Evolutionary conservation across 495 filamentous ascomycete genomes (phyloP).

Genomic region (Chaetomium fimeti): DNA sequence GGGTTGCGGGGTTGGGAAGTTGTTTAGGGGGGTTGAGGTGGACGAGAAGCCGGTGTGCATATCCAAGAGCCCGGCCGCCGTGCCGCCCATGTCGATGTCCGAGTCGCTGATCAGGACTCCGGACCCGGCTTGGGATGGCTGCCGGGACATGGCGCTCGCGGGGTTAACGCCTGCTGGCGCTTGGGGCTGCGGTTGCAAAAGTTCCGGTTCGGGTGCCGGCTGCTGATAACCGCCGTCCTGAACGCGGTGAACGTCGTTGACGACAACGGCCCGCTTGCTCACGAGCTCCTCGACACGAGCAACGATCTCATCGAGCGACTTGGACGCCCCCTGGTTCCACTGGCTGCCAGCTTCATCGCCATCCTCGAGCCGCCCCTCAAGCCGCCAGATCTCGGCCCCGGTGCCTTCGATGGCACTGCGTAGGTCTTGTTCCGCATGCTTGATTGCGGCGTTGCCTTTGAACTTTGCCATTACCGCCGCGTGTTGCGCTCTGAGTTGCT

Average conservation of each 20-base stretch:
- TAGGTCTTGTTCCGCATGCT: slow-evolving; percentile 62
- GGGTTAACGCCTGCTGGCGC: not conserved
- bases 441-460: slow-evolving; percentile 61
- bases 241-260: slow-evolving; percentile 63
- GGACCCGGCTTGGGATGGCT: slow-evolving; percentile 49
- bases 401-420: slow-evolving; percentile 55
- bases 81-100: slow-evolving; percentile 67
- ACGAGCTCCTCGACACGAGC: slow-evolving; percentile 56
- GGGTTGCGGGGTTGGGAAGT: slow-evolving; percentile 47
- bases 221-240: slow-evolving; percentile 69
- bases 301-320: slow-evolving; percentile 60
- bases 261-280: slow-evolving; percentile 55
- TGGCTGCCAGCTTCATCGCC: slow-evolving; percentile 47
- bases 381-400: slow-evolving; percentile 59
- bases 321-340: slow-evolving; percentile 47
- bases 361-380: slow-evolving; percentile 61
- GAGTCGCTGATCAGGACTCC: slow-evolving; percentile 55
- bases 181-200: slow-evolving; percentile 17
- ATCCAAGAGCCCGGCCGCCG: slow-evolving; percentile 60
- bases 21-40: slow-evolving; percentile 50
- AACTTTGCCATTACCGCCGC: slow-evolving; percentile 70
- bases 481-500: slow-evolving; percentile 76
- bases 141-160: slow-evolving; percentile 41
- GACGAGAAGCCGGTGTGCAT: slow-evolving; percentile 58
- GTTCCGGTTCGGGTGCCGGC: slow-evolving; percentile 46